A percentile compares a stretch with the other conserved stretches of the same genome.
These are phyloP conservation scores for Chloris gayana DNA, from an alignment of 176 grass and related monocot genomes.

Conservation along the genomic window DNA sequence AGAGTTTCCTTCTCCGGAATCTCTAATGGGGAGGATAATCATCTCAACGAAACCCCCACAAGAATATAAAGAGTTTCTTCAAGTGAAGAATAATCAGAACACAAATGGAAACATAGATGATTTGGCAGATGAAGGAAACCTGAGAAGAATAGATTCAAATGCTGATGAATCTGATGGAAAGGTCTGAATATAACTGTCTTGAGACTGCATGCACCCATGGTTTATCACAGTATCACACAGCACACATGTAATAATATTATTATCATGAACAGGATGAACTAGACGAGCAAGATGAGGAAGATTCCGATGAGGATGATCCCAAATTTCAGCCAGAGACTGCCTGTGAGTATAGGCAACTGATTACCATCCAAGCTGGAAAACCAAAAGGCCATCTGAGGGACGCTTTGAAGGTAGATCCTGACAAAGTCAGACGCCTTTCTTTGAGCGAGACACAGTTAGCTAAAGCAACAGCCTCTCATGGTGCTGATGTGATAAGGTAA, in stretches of 20 bases:
- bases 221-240: background rate
- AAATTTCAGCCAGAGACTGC: slow-evolving; percentile 57
- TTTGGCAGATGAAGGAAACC: slow-evolving; percentile 38
- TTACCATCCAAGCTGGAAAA: slow-evolving; percentile 92
- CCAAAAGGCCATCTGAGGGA: slow-evolving; percentile 81
- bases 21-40: slow-evolving; percentile 76
- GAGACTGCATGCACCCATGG: background rate
- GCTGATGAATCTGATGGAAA: slow-evolving; percentile 72
- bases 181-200: slow-evolving; percentile 37
- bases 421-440: slow-evolving; percentile 70
- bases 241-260: slow-evolving; percentile 31
- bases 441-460: slow-evolving; percentile 75
- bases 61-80: slow-evolving; percentile 81
- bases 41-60: slow-evolving; percentile 97
- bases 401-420: slow-evolving; percentile 63
- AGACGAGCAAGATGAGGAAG: slow-evolving; percentile 63
- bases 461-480: slow-evolving; percentile 69
- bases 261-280: slow-evolving; percentile 50
- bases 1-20: slow-evolving; percentile 89
- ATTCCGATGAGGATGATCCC: slow-evolving; percentile 54
- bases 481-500: slow-evolving; percentile 82
- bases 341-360: slow-evolving; percentile 70
- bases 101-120: slow-evolving; percentile 1
- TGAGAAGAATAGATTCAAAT: slow-evolving; percentile 59
- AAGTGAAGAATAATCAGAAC: slow-evolving; percentile 46